Conservation (phyloP, 2,329 filamentous ascomycete genomes). For the Neofusicoccum cordaticola region DNA sequence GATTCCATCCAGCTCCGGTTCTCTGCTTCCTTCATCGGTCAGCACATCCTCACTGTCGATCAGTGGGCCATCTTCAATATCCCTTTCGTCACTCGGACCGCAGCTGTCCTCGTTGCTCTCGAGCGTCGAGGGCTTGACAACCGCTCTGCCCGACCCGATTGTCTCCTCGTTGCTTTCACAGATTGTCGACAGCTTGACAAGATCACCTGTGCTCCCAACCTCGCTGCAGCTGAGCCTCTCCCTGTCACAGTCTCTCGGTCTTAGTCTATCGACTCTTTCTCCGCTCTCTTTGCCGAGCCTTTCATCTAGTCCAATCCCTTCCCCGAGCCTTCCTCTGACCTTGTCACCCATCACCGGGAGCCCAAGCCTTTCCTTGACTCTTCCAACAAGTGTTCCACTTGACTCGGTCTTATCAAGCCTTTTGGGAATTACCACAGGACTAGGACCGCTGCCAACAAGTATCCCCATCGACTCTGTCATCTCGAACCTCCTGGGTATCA, state of each 20-base stretch:
- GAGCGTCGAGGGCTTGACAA: background rate
- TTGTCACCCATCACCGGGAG: background rate
- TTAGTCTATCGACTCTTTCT: background rate
- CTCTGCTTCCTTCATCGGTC: background rate
- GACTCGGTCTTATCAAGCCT: background rate
- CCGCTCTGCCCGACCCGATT: background rate
- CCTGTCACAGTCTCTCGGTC: background rate
- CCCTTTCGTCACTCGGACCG: background rate
- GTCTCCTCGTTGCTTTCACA: background rate
- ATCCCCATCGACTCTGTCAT: background rate
- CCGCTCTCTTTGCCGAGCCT: no score
- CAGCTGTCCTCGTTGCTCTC: background rate
- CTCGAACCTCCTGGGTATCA: background rate
- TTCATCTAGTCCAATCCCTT: no score
- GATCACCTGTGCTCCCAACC: background rate
- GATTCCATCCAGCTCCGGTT: no score
- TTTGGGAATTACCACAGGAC: background rate
- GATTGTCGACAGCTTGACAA: background rate
- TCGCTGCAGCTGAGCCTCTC: background rate
- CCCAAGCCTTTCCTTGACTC: background rate
- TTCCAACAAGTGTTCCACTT: background rate
- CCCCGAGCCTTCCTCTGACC: no score
- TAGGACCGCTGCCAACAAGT: background rate
- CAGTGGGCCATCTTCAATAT: background rate
- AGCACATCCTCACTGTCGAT: background rate